phyloP scores from a whole-genome alignment of 2,329 filamentous ascomycete genomes.

The Colletotrichum tabaci region DNA sequence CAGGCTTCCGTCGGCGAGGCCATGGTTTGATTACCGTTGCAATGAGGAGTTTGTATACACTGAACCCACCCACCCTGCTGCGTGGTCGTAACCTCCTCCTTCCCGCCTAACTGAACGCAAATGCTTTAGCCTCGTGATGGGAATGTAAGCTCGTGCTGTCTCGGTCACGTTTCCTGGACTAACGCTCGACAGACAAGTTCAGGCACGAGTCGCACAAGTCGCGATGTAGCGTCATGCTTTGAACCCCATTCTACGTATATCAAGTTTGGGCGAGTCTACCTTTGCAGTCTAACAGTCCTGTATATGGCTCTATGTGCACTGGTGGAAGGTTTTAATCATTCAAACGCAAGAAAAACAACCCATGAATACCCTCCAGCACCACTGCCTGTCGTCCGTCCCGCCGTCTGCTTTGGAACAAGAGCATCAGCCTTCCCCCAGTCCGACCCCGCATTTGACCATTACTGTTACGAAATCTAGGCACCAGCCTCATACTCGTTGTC shows the following conservation, averaged over 20 bases:
- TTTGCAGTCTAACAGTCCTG: conserved; percentile 33
- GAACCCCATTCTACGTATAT: conserved; percentile 17
- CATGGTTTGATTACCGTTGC: too few species aligned
- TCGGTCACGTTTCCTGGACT: not conserved
- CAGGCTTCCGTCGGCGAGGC: too few species aligned
- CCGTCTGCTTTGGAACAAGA: not conserved
- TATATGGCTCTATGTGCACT: conserved; percentile 38
- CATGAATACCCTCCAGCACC: not conserved
- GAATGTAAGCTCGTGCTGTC: not conserved
- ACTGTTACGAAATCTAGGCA: not conserved
- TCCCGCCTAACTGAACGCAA: too few species aligned
- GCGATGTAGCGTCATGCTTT: not conserved
- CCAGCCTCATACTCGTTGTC: conserved; percentile 65
- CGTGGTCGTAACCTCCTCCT: not conserved
- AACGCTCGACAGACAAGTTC: too few species aligned
- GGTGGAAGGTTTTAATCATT: conserved; percentile 8
- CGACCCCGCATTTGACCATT: not conserved
- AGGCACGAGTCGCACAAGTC: too few species aligned
- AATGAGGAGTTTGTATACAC: too few species aligned
- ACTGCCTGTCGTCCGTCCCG: not conserved
- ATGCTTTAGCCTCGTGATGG: not conserved
- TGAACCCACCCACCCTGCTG: not conserved
- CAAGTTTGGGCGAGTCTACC: conserved; percentile 15
- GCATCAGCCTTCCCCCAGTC: not conserved
- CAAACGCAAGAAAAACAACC: conserved; percentile 28